Conservation (phyloP, 2,329 filamentous ascomycete species). For the Colletotrichum trifolii region DNA sequence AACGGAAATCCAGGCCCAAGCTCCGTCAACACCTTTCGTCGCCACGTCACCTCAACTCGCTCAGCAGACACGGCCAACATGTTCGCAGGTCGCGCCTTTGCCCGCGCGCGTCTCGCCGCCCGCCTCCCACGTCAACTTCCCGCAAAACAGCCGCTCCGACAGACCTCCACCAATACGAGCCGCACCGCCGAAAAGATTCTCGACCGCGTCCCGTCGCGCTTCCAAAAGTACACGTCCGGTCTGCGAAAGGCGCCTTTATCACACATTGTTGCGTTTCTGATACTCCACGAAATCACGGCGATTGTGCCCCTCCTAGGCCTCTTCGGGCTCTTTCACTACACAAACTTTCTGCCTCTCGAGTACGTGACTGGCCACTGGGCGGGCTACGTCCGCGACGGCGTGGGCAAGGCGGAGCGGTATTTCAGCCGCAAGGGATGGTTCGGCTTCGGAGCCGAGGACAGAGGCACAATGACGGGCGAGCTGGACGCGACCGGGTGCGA, state of each 20-base stretch:
- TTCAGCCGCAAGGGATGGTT: conserved; percentile 87
- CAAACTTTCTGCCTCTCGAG: conserved; percentile 73
- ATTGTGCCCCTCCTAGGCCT: conserved; percentile 82
- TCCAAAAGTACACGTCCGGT: conserved; percentile 75
- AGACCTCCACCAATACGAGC: conserved; percentile 39
- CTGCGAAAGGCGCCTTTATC: conserved; percentile 82
- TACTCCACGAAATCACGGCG: conserved; percentile 93
- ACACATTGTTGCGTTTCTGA: conserved; percentile 85
- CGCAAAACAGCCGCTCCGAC: neutral
- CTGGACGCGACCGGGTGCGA: conserved; percentile 37
- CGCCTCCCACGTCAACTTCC: no score
- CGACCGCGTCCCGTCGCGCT: conserved; percentile 69
- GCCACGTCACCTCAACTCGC: no score
- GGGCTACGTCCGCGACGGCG: conserved; percentile 67
- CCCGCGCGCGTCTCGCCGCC: no score
- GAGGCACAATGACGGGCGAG: conserved; percentile 42
- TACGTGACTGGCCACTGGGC: conserved; percentile 64
- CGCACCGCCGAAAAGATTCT: conserved; percentile 56
- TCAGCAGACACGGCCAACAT: no score
- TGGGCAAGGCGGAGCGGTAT: conserved; percentile 81
- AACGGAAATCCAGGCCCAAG: no score
- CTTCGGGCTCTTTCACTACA: conserved; percentile 83
- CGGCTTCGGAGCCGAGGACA: conserved; percentile 59
- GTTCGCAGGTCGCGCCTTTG: no score
- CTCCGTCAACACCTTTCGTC: no score